Conservation (phyloP, 2,329 filamentous ascomycete species). For the Sclerotinia trifoliorum region DNA sequence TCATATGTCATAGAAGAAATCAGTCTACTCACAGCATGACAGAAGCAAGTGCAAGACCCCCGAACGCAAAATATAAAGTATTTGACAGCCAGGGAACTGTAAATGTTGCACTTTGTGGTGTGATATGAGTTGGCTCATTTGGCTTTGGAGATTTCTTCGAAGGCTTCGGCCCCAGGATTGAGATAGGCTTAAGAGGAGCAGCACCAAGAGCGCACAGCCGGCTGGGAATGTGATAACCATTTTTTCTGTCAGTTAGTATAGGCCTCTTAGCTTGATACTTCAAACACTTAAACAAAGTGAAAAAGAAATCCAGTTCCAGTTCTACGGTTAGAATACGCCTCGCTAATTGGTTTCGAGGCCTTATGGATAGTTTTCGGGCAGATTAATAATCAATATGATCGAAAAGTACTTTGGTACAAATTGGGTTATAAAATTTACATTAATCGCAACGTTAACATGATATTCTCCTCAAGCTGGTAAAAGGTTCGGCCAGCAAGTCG, state of each 20-base stretch:
- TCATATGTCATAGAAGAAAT: too few relatives aligned
- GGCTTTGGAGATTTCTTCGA: background rate
- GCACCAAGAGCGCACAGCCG: background rate
- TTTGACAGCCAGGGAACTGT: too few relatives aligned
- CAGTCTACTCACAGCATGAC: too few relatives aligned
- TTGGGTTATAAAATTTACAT: background rate
- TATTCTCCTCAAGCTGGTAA: background rate
- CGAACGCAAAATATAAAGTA: too few relatives aligned
- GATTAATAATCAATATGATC: background rate
- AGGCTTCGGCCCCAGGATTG: background rate
- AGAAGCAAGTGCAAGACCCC: too few relatives aligned
- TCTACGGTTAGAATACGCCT: background rate
- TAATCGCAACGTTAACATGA: background rate
- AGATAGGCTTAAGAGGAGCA: background rate
- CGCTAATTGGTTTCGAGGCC: background rate
- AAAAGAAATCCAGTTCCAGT: background rate
- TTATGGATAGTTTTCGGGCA: background rate
- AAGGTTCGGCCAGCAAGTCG: background rate
- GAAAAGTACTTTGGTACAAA: background rate
- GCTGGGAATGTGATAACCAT: background rate
- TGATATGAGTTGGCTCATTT: background rate
- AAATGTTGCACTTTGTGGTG: too few relatives aligned
- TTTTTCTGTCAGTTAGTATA: background rate
- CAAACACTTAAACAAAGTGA: background rate
- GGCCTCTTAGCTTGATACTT: background rate